Evolutionary conservation across 441 rosid species (phyloP).

Genomic region (Euphorbia celastroides): DNA sequence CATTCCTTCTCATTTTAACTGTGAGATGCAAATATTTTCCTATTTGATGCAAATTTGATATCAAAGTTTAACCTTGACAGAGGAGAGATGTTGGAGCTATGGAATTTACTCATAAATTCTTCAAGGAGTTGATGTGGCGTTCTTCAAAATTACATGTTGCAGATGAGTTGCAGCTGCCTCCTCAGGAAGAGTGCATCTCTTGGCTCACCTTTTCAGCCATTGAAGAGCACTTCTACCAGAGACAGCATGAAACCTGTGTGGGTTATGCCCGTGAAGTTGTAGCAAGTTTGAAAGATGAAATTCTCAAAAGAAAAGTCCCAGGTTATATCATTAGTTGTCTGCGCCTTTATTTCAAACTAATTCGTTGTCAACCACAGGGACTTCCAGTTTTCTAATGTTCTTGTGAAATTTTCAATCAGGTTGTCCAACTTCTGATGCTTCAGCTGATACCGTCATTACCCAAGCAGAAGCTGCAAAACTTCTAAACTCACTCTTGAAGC

Average conservation of each 20-base stretch:
- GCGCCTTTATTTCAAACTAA: slow-evolving; percentile 21
- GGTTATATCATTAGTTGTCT: slow-evolving; percentile 36
- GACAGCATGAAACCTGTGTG: slow-evolving; percentile 96
- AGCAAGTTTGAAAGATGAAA: slow-evolving; percentile 70
- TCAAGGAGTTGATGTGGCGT: slow-evolving; percentile 95
- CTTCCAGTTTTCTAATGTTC: slow-evolving; percentile 15
- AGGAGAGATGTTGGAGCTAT: slow-evolving; percentile 60
- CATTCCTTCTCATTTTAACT: neutral
- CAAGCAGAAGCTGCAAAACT: slow-evolving; percentile 86
- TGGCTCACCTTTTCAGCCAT: slow-evolving; percentile 92
- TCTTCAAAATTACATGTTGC: slow-evolving; percentile 86
- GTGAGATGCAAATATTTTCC: neutral
- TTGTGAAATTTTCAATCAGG: slow-evolving; percentile 37
- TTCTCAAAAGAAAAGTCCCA: slow-evolving; percentile 63
- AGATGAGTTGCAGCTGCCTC: slow-evolving; percentile 91
- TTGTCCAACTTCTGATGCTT: slow-evolving; percentile 34
- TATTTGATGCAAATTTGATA: slow-evolving; percentile 11
- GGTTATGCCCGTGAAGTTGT: slow-evolving; percentile 88
- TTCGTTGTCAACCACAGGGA: neutral
- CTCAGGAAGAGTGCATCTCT: slow-evolving; percentile 86
- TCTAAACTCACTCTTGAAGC: slow-evolving; percentile 87
- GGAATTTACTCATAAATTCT: slow-evolving; percentile 69
- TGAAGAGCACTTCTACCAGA: slow-evolving; percentile 91
- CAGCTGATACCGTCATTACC: slow-evolving; percentile 54
- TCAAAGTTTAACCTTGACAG: slow-evolving; percentile 35